Conservation (phyloP, 805 yeast genomes). For the Saccharomycopsis fermentans region DNA sequence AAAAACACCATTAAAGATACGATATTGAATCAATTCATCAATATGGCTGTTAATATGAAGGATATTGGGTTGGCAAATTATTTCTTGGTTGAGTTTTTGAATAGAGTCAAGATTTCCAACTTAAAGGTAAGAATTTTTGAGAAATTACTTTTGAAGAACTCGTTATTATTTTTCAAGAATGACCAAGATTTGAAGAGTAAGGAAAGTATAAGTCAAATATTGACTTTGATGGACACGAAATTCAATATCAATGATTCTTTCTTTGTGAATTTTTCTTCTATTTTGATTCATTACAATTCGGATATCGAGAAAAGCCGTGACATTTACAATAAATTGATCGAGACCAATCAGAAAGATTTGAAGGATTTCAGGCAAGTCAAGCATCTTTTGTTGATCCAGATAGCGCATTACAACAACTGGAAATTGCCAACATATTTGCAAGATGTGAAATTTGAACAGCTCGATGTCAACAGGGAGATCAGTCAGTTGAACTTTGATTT, state of each 20-base stretch:
- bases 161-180: conserved; percentile 1
- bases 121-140: conserved; percentile 5
- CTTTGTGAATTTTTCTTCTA: conserved; percentile 11
- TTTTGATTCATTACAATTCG: conserved; percentile 7
- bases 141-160: background rate
- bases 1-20: background rate
- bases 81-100: conserved; percentile 5
- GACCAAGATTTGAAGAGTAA: background rate
- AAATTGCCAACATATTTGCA: conserved; percentile 11
- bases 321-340: conserved; percentile 3
- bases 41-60: background rate
- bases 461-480: conserved; percentile 1
- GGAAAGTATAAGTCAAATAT: conserved; percentile 2
- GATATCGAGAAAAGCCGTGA: conserved; percentile 1
- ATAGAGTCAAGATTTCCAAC: background rate
- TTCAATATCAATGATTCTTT: conserved; percentile 8
- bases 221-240: conserved; percentile 7
- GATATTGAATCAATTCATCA: conserved; percentile 9
- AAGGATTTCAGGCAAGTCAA: conserved; percentile 26
- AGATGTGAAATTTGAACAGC: background rate
- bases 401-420: conserved; percentile 14
- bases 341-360: conserved; percentile 19
- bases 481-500: background rate
- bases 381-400: conserved; percentile 11
- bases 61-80: conserved; percentile 6